Conservation (phyloP, 192 early-diverging fungal genomes). For the Jimgerdemannia flammicorona region DNA sequence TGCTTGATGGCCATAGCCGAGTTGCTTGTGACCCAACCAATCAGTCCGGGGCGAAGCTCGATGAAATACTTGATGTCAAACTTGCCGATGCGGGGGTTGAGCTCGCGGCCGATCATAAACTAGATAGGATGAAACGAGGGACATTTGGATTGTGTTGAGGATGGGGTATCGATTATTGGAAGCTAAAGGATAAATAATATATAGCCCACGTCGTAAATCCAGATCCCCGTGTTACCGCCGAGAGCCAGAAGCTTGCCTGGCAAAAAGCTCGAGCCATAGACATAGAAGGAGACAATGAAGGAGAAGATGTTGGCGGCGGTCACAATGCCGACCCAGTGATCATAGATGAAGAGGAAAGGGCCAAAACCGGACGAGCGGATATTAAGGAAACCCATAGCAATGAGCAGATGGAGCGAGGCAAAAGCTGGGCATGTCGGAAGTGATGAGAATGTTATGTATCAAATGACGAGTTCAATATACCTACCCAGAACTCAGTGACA, state of each 20-base stretch:
- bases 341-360: conserved; percentile 78
- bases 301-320: conserved; percentile 65
- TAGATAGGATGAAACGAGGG: conserved; percentile 7
- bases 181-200: neutral
- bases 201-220: conserved; percentile 72
- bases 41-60: conserved; percentile 91
- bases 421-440: conserved; percentile 11
- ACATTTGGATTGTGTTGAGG: neutral
- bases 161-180: neutral
- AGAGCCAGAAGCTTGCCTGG: conserved; percentile 61
- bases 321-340: conserved; percentile 73
- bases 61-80: conserved; percentile 94
- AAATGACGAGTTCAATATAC: conserved; percentile 6
- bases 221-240: conserved; percentile 91
- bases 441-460: too few relatives aligned
- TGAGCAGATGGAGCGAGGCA: conserved; percentile 44
- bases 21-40: conserved; percentile 88
- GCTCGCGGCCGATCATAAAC: conserved; percentile 94
- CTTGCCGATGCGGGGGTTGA: conserved; percentile 83
- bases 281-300: conserved; percentile 57
- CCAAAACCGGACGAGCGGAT: conserved; percentile 44
- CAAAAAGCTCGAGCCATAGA: conserved; percentile 76
- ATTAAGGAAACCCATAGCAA: conserved; percentile 46
- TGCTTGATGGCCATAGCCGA: conserved; percentile 75
- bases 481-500: conserved; percentile 16